A percentile compares a stretch with the other conserved stretches of the same genome.
Evolutionary conservation across 306 rosid genomes (phyloP).

Genomic region (Chamaecrista fasciculata): DNA sequence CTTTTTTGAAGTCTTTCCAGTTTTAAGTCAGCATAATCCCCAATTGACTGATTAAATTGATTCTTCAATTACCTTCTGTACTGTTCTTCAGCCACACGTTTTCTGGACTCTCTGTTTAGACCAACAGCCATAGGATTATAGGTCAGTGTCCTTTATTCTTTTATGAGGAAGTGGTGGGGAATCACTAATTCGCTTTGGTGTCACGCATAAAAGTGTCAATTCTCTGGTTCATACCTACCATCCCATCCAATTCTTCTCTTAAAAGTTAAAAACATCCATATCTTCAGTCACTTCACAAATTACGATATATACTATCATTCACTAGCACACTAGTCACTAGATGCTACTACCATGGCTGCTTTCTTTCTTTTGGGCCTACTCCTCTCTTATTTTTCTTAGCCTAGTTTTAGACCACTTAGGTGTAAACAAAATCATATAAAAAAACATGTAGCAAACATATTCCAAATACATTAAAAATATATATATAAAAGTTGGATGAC

Average conservation of each 20-base stretch:
- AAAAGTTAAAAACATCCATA: constrained; percentile 30
- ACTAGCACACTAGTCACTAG: background rate
- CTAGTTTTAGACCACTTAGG: constrained; percentile 21
- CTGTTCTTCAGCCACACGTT: constrained; percentile 10
- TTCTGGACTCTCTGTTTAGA: background rate
- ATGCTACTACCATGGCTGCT: constrained; percentile 20
- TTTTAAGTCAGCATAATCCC: constrained; percentile 24
- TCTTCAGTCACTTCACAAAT: constrained; percentile 27
- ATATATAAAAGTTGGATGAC: no score
- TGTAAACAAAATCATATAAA: no score
- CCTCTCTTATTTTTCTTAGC: background rate
- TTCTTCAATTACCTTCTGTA: constrained; percentile 10
- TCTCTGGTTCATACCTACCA: background rate
- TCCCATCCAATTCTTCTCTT: constrained; percentile 10
- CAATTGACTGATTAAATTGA: background rate
- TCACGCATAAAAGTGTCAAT: constrained; percentile 40
- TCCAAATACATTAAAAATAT: no score
- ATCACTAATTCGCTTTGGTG: constrained; percentile 31
- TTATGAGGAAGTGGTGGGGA: constrained; percentile 35
- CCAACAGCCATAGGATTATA: background rate
- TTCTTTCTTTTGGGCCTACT: constrained; percentile 22
- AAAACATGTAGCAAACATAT: no score
- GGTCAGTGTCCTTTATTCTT: constrained; percentile 24
- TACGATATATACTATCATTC: constrained; percentile 23
- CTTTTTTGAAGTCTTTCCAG: constrained; percentile 31